These are phyloP conservation scores for Zancudomyces culisetae DNA, from an alignment of 371 early-diverging fungal genomes.

Conservation along the genomic window DNA sequence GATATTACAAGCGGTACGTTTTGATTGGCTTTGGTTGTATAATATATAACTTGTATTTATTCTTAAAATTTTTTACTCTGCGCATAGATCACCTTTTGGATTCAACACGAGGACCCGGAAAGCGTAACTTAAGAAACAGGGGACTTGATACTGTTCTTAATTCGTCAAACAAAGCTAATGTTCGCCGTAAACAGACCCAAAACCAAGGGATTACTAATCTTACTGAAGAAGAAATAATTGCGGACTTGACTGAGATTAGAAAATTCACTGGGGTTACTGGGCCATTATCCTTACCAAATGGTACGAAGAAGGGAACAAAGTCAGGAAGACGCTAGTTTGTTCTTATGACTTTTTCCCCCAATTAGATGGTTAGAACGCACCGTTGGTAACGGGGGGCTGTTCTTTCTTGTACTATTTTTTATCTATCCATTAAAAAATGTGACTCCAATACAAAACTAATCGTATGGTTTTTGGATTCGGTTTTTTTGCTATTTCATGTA, in stretches of 20 bases:
- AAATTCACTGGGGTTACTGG: constrained; percentile 22
- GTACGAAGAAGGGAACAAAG: constrained; percentile 11
- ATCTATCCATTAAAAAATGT: no score
- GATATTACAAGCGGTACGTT: constrained; percentile 48
- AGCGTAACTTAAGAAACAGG: constrained; percentile 24
- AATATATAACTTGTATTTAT: no score
- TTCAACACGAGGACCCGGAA: constrained; percentile 6
- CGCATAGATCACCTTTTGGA: not conserved
- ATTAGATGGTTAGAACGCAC: no score
- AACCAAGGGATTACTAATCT: constrained; percentile 9
- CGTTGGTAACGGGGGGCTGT: no score
- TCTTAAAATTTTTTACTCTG: not conserved
- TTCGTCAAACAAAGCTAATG: not conserved
- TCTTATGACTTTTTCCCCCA: no score
- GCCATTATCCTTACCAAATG: constrained; percentile 7
- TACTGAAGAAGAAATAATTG: constrained; percentile 20
- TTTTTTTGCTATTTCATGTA: no score
- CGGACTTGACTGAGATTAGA: constrained; percentile 19
- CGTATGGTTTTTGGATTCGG: no score
- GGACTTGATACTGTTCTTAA: constrained; percentile 10
- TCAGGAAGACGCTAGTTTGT: constrained; percentile 13
- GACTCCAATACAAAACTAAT: no score
- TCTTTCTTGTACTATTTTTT: no score
- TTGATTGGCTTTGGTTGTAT: no score
- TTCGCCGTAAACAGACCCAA: constrained; percentile 16